Evolutionary conservation across 2,329 filamentous ascomycete species (phyloP).

Genomic region (Penicillium brasilianum): DNA sequence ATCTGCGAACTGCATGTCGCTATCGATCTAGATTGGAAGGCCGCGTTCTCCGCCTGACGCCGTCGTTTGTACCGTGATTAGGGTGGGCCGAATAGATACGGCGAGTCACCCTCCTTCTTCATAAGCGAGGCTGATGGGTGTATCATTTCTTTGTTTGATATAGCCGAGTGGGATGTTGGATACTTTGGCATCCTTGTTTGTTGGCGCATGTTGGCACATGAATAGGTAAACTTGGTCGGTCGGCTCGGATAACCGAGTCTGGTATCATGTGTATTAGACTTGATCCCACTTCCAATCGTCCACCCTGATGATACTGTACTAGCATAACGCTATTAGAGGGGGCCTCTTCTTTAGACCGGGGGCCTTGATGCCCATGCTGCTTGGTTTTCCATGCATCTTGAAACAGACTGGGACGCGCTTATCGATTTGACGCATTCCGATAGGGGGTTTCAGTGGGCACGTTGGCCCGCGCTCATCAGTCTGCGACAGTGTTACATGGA

Average conservation of each 20-base stretch:
- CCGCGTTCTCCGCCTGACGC: constrained; percentile 9
- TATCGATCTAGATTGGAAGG: constrained; percentile 22
- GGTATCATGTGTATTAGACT: background rate
- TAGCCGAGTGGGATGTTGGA: background rate
- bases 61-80: constrained; percentile 8
- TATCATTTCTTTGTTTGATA: background rate
- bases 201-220: background rate
- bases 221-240: background rate
- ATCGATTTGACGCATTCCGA: background rate
- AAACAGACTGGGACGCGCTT: constrained; percentile 6
- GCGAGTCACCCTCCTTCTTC: background rate
- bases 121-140: background rate
- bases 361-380: background rate
- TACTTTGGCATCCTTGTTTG: background rate
- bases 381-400: background rate
- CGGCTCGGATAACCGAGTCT: background rate
- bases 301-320: too few species aligned
- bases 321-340: background rate
- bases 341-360: background rate
- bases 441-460: constrained; percentile 13
- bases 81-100: background rate
- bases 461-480: constrained; percentile 13
- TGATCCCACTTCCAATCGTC: background rate
- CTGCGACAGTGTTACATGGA: constrained; percentile 15
- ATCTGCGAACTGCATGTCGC: constrained; percentile 22